Base-by-base conservation (phyloP, 2,329 filamentous ascomycete species). In the Fusarium transvaalense region DNA sequence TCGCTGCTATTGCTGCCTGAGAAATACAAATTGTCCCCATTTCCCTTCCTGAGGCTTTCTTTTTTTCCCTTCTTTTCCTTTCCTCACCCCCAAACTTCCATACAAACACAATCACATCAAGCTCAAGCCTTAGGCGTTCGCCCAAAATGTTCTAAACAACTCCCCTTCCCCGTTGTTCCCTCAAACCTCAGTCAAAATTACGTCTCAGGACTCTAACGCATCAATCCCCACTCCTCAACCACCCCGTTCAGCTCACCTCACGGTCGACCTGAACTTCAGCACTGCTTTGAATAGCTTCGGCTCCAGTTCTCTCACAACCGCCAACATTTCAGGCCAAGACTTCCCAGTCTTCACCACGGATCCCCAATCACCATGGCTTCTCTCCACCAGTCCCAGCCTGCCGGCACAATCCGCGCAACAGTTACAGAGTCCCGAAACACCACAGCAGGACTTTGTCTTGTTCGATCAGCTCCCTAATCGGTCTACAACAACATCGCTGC, bases 281-380 rank as follows among this genome's bases (percentile, higher is more conserved):
- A 81, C 82, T 82, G 86, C 88, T 85, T 81, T 83, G 78, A 76
- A 77, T 77, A 84, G 83, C 84, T 82, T 79, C 82, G 82, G 85
- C 87, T 83, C 80, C 73, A 87, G 85, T 88, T 86, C 82, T 82
- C 79, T 78, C 75, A 79, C 77, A 76, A 85, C 84, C 84, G 81
- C 82, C 81, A 88, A 82, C 82, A 89, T 88, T 86, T 79, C 84
- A 82, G 79, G 81, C 77, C 87, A 84, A 88, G 89, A 90, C 88
- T 88, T 86, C 74, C 77, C 84, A 88, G 89, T 92, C 89, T 90
- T 91, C 90, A 93, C 86, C 86, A 94, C 91, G 91, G 91, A 91
- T 92, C 87, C 89, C 80, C 85, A 85, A 82, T 88, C 89, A 93
- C 76, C 86, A 94, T 94, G 92, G 92, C 91, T 86, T 89, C 87